A percentile compares a stretch with the other conserved stretches of the same genome.
Evolutionary conservation across 2,329 filamentous ascomycete species (phyloP).

Genomic region (Aspergillus unguis): DNA sequence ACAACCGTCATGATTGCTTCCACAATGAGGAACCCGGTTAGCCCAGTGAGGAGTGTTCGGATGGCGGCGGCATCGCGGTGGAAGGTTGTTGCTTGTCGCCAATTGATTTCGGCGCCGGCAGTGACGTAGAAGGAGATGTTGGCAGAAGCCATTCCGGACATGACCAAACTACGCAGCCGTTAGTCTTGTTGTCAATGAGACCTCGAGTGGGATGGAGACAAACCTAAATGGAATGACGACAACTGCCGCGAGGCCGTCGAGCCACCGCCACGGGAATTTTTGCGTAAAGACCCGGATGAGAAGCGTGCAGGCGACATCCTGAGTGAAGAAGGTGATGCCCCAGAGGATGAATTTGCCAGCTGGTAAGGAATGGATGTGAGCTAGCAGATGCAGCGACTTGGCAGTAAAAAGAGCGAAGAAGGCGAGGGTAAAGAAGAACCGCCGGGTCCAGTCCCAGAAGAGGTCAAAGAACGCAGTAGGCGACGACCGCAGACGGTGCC

Average conservation of each 20-base stretch:
- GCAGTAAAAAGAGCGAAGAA: slow-evolving; percentile 27
- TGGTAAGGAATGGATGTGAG: slow-evolving; percentile 26
- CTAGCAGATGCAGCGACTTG: slow-evolving; percentile 28
- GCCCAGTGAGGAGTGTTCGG: slow-evolving; percentile 30
- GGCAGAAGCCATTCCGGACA: slow-evolving; percentile 33
- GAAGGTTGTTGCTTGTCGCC: slow-evolving; percentile 33
- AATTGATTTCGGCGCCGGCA: slow-evolving; percentile 37
- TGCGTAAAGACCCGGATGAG: slow-evolving; percentile 23
- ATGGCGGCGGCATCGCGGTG: slow-evolving; percentile 33
- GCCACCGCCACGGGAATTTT: slow-evolving; percentile 20
- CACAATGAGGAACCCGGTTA: slow-evolving; percentile 33
- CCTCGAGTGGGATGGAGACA: too few relatives aligned
- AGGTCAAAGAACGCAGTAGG: slow-evolving; percentile 20
- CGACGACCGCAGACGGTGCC: slow-evolving; percentile 14
- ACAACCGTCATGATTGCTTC: slow-evolving; percentile 25
- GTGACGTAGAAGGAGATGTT: slow-evolving; percentile 34
- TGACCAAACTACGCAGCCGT: slow-evolving; percentile 20
- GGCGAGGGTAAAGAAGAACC: slow-evolving; percentile 30
- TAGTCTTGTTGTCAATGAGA: too few relatives aligned
- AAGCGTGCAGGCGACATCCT: slow-evolving; percentile 28
- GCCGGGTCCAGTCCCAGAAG: slow-evolving; percentile 28
- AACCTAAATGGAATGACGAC: slow-evolving; percentile 28
- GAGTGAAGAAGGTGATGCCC: slow-evolving; percentile 30
- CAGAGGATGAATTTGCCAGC: slow-evolving; percentile 23
- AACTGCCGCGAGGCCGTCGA: slow-evolving; percentile 20